Base-by-base conservation (phyloP, 2,329 filamentous ascomycete species). In the Cercospora berteroae region DNA sequence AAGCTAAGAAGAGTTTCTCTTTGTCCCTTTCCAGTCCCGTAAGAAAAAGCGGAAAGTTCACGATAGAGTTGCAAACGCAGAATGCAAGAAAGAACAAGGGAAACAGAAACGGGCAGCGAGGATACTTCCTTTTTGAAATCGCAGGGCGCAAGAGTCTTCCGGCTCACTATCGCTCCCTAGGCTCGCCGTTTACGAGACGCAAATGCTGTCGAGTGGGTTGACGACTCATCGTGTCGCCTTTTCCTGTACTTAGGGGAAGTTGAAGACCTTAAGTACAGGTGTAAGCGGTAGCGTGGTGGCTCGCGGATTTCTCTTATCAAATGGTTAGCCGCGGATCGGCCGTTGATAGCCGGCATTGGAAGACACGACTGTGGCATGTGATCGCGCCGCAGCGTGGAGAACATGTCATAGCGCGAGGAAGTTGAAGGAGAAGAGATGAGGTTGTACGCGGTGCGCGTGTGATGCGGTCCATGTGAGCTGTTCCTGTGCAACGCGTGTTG, bases 261-360 rank as follows among this genome's bases (percentile, higher is more conserved):
- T 6, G 29, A 27, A 50, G 48, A 55, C 61, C 61, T 63, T 69
- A 69, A 69, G 67, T 69, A 65, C 67, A 69, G 67, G 60, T 67
- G 57, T 25, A 67, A 33, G 62, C 65, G 67, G 36, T 59, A 29
- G 50, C 50, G 61, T 16, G 50, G 55, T 36, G 55, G 55, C 27
- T 18, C 18, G 55, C 18, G 55, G 29, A 20, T 58, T 61, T 61
- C 59, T 61, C 59, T 61, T 61, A 61, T 61, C 59, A 61, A 60
- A 61, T 61, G 59, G 12, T n/a, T 31, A 39, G 39, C 59, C 39
- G 39, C 20, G n/a, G 59, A 48, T 61, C 39, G 59, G 59, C 59
- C 59, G 59, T 31, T 29, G 59, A 61, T 61, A 61, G 59, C 59
- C 59, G 59, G 33, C 55, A 58, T 58, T 58, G 55, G 48, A 23